Percentiles rank a stretch among this genome's conserved stretches.
phyloP scores from a whole-genome alignment of 345 rosid species.

The Eutrema japonicum region DNA sequence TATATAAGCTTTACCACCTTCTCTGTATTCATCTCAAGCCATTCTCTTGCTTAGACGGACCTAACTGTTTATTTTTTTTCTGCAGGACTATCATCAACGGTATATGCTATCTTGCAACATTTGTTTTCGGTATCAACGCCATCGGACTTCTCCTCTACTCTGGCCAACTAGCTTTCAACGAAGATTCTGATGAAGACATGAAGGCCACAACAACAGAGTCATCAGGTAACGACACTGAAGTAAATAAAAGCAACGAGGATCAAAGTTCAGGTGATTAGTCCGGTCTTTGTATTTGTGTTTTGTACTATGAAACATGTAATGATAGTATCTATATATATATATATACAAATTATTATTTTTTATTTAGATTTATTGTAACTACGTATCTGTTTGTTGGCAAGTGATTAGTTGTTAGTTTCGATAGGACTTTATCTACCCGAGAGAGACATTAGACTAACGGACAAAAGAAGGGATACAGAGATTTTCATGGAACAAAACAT shows the following conservation, averaged over 20 bases:
- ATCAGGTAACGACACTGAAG: constrained; percentile 41
- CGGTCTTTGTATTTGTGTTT: constrained; percentile 27
- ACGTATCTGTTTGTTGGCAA: constrained; percentile 33
- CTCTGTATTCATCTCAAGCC: constrained; percentile 25
- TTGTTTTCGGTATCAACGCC: constrained; percentile 84
- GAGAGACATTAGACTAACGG: constrained; percentile 43
- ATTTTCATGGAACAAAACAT: constrained; percentile 30
- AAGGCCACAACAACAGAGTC: constrained; percentile 50
- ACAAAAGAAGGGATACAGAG: constrained; percentile 32
- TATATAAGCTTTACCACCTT: constrained; percentile 1
- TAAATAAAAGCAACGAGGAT: constrained; percentile 49
- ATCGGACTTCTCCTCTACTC: constrained; percentile 79
- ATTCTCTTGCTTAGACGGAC: constrained; percentile 10
- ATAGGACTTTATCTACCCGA: constrained; percentile 37
- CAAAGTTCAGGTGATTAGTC: constrained; percentile 54
- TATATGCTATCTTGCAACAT: constrained; percentile 89
- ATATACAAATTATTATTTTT: background rate
- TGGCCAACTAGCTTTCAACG: constrained; percentile 58
- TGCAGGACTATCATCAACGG: constrained; percentile 89
- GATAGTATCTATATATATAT: background rate
- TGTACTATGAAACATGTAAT: constrained; percentile 33
- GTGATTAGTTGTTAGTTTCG: constrained; percentile 40
- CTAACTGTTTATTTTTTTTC: background rate
- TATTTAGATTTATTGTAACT: constrained; percentile 15
- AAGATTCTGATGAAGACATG: constrained; percentile 50